These are phyloP conservation scores for Camellia japonica DNA, from an alignment of 148 eudicot genomes.

Conservation along the genomic window DNA sequence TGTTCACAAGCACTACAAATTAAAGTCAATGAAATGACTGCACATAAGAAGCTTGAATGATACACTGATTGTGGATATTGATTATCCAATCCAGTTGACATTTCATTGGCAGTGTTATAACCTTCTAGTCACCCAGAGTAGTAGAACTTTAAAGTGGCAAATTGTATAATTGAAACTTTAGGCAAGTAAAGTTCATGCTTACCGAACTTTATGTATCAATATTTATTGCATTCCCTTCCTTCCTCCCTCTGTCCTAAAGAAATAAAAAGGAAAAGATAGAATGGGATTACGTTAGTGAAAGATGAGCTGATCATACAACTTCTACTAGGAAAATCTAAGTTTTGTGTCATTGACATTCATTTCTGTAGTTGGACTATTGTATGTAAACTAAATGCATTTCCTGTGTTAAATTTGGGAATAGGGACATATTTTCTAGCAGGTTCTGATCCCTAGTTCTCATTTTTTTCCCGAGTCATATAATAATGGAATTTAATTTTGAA, in stretches of 20 bases:
- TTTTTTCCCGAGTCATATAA: neutral
- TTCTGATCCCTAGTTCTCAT: neutral
- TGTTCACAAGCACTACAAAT: neutral
- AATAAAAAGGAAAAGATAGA: neutral
- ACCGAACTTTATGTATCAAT: neutral
- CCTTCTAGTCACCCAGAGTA: neutral
- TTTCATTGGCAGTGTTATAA: neutral
- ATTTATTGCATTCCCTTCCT: neutral
- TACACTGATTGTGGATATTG: neutral
- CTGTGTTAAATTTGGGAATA: neutral
- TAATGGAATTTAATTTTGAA: neutral
- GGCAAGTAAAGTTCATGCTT: neutral
- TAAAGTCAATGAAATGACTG: neutral
- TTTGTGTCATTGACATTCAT: neutral
- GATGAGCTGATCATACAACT: neutral
- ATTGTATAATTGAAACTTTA: neutral
- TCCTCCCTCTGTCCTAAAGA: neutral
- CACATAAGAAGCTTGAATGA: neutral
- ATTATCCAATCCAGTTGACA: neutral
- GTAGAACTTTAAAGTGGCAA: slow-evolving; percentile 8
- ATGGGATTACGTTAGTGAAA: neutral
- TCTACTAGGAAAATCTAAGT: neutral
- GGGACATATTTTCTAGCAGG: neutral
- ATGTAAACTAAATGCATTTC: neutral
- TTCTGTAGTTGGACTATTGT: neutral